Base-by-base conservation (phyloP, 371 early-diverging fungal species). In the Rhizopus microsporus region DNA sequence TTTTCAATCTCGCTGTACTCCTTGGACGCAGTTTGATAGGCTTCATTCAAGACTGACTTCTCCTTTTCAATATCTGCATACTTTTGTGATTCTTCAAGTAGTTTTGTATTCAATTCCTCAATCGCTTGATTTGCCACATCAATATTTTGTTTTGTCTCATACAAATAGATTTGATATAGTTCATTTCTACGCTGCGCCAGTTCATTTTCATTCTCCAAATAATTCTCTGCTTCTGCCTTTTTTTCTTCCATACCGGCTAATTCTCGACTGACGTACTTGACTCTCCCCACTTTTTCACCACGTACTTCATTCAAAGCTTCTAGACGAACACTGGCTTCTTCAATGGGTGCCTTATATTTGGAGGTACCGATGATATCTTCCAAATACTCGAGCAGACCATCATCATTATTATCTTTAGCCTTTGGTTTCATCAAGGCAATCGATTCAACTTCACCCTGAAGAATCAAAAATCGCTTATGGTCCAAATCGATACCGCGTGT, bases 381-480 rank as follows among this genome's bases (percentile, higher is more conserved):
- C 38, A 99, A 78, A 71, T 99, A 99, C 73, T 99, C 99, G 7
- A 99, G 82, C 49, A 99, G 74, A 0, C 99, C 99, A 54, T 95
- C 98, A 52, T 98, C 98, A 61, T 92, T 85, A 37, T 94, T 96
- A 33, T 78, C 92, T 61, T 81, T 86, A 5, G 92, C 97, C 68
- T 98, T 98, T 1, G 99, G 92, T 69, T 99, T 99, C 99, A 99
- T 99, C 68, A 94, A 87, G 3, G 99, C 87, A 63, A 99, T 99
- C 3, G 93, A 95, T 74, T 99, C 99, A 43, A 99, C 99, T 70
- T 99, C 99, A 51, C 99, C 99, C 86, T 94, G 99, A 47, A 99
- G 75, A 63, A 99, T 99, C 65, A 99, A 75, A 68, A 99, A 99
- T 45, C 99, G 87, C 68, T 99, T 99, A 72, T 99, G 98, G 60